Evolutionary conservation across 148 eudicot genomes (phyloP).

Genomic region (Rhododendron vialii): DNA sequence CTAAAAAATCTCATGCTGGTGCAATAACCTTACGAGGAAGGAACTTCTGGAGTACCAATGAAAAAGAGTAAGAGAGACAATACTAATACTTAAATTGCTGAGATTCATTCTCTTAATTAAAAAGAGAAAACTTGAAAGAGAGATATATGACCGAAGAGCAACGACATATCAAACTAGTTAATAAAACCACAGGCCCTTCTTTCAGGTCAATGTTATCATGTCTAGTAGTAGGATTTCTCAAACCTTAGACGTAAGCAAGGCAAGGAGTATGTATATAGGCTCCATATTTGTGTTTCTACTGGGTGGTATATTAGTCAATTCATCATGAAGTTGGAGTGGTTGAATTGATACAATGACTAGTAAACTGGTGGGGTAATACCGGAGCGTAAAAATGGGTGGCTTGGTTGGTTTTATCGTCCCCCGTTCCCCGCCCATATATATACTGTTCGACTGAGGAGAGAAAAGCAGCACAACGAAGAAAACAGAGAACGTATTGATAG

Average conservation of each 20-base stretch:
- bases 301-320: neutral
- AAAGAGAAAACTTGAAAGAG: too few species aligned
- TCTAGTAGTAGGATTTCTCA: neutral
- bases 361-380: neutral
- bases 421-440: neutral
- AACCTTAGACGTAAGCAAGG: neutral
- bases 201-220: neutral
- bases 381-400: neutral
- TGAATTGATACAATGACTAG: neutral
- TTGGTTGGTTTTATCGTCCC: constrained; percentile 15
- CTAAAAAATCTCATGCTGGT: neutral
- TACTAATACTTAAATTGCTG: too few species aligned
- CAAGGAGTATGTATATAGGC: neutral
- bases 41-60: neutral
- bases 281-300: too few species aligned
- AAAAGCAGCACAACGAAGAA: neutral
- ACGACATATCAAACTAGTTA: too few species aligned
- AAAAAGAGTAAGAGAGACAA: too few species aligned
- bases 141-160: too few species aligned
- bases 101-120: neutral
- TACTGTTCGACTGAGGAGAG: neutral
- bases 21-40: neutral
- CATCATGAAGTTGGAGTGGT: neutral
- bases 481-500: too few species aligned
- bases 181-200: neutral